Percentiles rank a stretch among this genome's conserved stretches.
phyloP scores from a whole-genome alignment of 2,329 filamentous ascomycete genomes.

The Neonectria hederae region DNA sequence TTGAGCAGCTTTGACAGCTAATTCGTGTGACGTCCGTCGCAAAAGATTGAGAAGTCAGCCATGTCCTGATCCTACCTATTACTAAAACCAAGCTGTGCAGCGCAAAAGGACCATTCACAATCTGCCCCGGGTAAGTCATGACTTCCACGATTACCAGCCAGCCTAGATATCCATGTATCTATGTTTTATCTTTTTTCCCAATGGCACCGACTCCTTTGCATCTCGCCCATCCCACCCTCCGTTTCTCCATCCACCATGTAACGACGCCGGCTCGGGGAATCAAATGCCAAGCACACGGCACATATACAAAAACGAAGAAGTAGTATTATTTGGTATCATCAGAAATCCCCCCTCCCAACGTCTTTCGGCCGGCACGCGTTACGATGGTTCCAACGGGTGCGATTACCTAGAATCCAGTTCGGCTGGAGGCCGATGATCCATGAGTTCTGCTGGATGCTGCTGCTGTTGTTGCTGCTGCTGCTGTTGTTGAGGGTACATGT shows the following conservation, averaged over 20 bases:
- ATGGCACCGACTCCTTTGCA: neutral
- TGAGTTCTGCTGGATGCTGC: constrained; percentile 12
- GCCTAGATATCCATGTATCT: neutral
- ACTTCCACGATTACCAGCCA: neutral
- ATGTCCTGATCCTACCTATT: neutral
- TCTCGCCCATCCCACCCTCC: neutral
- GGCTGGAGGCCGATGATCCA: constrained; percentile 6
- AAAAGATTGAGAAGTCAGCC: neutral
- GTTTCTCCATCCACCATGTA: neutral
- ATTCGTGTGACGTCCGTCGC: neutral
- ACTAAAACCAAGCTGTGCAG: neutral
- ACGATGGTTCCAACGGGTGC: neutral
- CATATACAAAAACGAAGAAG: neutral
- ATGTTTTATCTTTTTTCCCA: neutral
- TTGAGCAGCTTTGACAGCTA: neutral
- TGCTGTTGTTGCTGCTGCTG: neutral
- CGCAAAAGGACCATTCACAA: neutral
- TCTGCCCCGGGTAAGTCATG: neutral
- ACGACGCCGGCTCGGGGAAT: neutral
- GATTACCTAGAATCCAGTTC: constrained; percentile 7
- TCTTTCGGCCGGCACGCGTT: neutral
- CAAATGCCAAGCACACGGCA: neutral
- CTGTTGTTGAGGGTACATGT: neutral
- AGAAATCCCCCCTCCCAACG: neutral
- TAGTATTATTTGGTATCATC: neutral